Evolutionary conservation across 306 rosid genomes (phyloP).

Genomic region (Cicer yamashitae): DNA sequence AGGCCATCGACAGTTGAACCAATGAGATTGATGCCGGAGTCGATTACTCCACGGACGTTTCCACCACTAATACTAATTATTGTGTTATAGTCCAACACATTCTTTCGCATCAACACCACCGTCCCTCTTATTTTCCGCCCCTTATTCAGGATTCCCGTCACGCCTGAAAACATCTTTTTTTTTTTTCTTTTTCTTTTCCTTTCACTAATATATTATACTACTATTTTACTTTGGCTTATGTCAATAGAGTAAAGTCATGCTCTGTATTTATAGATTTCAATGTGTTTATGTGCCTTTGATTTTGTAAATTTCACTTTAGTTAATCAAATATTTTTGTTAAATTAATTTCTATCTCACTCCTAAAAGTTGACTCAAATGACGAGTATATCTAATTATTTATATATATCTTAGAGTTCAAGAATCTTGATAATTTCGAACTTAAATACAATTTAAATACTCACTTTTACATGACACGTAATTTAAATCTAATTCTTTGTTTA

Average conservation of each 20-base stretch:
- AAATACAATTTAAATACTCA: no score
- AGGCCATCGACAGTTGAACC: conserved; percentile 47
- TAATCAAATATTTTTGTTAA: no score
- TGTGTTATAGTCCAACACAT: conserved; percentile 48
- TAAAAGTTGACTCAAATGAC: no score
- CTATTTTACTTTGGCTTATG: not conserved
- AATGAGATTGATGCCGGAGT: conserved; percentile 28
- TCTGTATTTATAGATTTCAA: conserved; percentile 24
- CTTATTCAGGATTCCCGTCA: conserved; percentile 34
- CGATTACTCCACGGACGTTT: conserved; percentile 16
- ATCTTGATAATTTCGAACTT: no score
- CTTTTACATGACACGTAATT: no score
- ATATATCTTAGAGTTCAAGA: no score
- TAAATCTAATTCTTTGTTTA: no score
- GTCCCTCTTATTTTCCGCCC: conserved; percentile 48
- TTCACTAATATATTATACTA: not conserved
- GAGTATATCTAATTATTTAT: no score
- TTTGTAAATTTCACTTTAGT: no score
- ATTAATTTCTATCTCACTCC: no score
- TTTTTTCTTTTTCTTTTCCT: no score
- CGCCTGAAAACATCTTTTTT: conserved; percentile 44
- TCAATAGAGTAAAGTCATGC: not conserved
- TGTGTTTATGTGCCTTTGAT: no score
- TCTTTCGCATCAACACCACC: conserved; percentile 53
- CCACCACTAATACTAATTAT: conserved; percentile 24